Evolutionary conservation across 495 filamentous ascomycete genomes (phyloP).

Genomic region (Penicillium roqueforti): DNA sequence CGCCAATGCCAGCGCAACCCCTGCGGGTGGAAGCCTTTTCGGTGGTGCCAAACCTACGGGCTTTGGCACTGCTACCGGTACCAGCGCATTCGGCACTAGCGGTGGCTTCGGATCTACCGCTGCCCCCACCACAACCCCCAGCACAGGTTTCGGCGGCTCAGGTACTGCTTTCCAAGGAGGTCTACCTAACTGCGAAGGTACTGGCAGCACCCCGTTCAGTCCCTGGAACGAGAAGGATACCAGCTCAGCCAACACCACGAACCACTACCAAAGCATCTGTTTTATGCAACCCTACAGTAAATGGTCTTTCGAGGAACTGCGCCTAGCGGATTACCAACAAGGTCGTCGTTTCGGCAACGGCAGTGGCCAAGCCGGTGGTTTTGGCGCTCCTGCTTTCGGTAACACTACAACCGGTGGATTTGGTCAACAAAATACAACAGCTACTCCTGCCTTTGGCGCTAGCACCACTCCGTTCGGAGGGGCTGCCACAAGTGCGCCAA

Average conservation of each 20-base stretch:
- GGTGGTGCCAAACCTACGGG: constrained; percentile 38
- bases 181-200: constrained; percentile 56
- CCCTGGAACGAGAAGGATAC: constrained; percentile 79
- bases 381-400: constrained; percentile 56
- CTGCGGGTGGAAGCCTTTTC: constrained; percentile 43
- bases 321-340: constrained; percentile 83
- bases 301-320: constrained; percentile 85
- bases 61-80: constrained; percentile 31
- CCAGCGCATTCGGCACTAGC: constrained; percentile 19
- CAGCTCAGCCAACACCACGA: constrained; percentile 47
- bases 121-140: constrained; percentile 6
- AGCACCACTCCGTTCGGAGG: constrained; percentile 52
- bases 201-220: constrained; percentile 68
- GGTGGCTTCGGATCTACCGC: constrained; percentile 25
- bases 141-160: constrained; percentile 36
- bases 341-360: constrained; percentile 77
- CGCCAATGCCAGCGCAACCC: constrained; percentile 38
- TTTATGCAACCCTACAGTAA: constrained; percentile 84
- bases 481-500: constrained; percentile 41
- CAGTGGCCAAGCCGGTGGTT: constrained; percentile 77
- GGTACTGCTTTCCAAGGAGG: constrained; percentile 47
- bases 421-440: constrained; percentile 36
- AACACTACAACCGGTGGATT: constrained; percentile 33
- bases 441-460: constrained; percentile 50
- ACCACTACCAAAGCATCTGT: constrained; percentile 80